Base-by-base conservation (phyloP, 345 rosid genomes). In the thale cress (Arabidopsis thaliana) region DNA sequence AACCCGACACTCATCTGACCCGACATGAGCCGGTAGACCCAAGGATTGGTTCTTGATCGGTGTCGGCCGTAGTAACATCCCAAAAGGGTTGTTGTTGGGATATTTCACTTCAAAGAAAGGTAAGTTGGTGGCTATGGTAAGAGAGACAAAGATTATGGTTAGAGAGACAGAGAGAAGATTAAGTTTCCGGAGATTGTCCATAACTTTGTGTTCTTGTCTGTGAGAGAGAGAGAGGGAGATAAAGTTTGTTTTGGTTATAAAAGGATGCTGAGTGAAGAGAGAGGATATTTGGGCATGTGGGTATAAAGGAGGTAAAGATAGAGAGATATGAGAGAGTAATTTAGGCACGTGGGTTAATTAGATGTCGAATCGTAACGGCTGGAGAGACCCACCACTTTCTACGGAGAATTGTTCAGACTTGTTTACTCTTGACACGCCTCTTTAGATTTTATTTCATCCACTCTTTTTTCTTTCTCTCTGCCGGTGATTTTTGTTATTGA, bases 281-380 rank as follows among this genome's bases (percentile, higher is more conserved):
- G 53, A 25, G 67, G 46, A 28, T 7, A 48, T 6, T 64, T 50
- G 50, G 56, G 48, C 80, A 70, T 56, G 78, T 74, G 72, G 72
- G 41, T 40, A 65, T 44, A 44, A 65, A 65, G 59, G 2, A 32
- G 7, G 60, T 48, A 32, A n/a, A 59, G 40, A 58, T 36, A 58
- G 6, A 11, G 16, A 64, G 51, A 48, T 24, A 34, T 28, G 14
- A 34, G 33, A 38, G 50, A n/a, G 38, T 50, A 10, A 59, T 20
- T 64, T 22, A 55, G 44, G 22, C 81, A 78, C 81, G 69, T 78
- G 72, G 73, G 51, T 51, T 16, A 78, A 65, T 71, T 57, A 59
- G 33, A 16, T 36, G 42, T 72, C 64, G 68, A 41, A 57, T 72
- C 50, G 36, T 37, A 72, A 49, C 63, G 67, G 67, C 8, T 65